A percentile compares a stretch with the other conserved stretches of the same genome.
Evolutionary conservation across 2,329 filamentous ascomycete genomes (phyloP).

Genomic region (Penicillium sclerotigenum): DNA sequence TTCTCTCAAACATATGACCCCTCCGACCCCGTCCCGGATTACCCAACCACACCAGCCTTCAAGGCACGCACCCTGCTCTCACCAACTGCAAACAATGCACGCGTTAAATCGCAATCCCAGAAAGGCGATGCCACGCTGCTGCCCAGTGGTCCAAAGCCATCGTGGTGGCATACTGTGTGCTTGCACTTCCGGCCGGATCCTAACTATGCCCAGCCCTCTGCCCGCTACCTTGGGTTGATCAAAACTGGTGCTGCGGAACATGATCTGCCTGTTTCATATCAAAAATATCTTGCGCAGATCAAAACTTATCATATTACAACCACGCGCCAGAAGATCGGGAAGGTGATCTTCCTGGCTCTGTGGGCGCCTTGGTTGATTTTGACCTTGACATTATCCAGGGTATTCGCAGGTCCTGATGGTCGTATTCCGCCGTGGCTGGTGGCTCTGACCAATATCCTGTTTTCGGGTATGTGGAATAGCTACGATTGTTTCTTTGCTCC

Average conservation of each 20-base stretch:
- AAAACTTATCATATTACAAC: constrained; percentile 69
- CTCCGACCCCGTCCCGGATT: constrained; percentile 59
- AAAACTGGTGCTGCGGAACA: constrained; percentile 76
- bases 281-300: constrained; percentile 66
- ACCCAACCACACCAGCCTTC: constrained; percentile 64
- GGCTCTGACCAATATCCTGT: constrained; percentile 50
- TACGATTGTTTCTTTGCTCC: constrained; percentile 65
- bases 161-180: constrained; percentile 13
- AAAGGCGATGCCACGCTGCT: not conserved
- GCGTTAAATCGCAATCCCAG: constrained; percentile 15
- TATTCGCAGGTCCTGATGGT: constrained; percentile 63
- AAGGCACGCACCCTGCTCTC: constrained; percentile 82
- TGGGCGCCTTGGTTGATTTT: constrained; percentile 60
- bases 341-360: constrained; percentile 57
- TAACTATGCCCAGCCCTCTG: constrained; percentile 75
- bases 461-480: constrained; percentile 58
- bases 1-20: constrained; percentile 54
- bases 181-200: constrained; percentile 61
- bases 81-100: constrained; percentile 45
- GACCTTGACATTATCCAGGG: constrained; percentile 44
- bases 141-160: constrained; percentile 4
- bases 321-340: constrained; percentile 63
- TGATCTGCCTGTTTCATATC: constrained; percentile 74
- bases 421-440: constrained; percentile 66
- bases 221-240: constrained; percentile 78